Evolutionary conservation across 352 stramenopile genomes (phyloP), one percentile per base, ranked within the genome.

Genomic region (Phytophthora megakarya): DNA sequence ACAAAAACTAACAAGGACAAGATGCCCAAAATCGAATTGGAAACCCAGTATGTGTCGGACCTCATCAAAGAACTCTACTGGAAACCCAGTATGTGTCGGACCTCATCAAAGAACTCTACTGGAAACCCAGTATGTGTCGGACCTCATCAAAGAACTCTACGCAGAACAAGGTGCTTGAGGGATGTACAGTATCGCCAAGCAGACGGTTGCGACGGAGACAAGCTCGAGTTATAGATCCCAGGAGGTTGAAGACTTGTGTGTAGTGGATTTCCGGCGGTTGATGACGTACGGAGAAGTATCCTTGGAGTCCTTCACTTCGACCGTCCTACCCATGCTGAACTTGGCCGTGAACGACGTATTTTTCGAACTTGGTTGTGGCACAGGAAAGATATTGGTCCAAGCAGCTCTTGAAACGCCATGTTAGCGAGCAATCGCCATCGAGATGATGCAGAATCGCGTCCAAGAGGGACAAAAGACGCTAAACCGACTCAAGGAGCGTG

Each of bases 401-500:
- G 80, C 75, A 12, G 75, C 80, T 44, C 67, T 95, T 23, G 75
- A 95, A 61, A 95, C 86, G 18, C 69, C 73, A 12, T 92, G 84
- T 57, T 68, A 65, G 39, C 65, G 78, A n/a, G 62, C 80, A n/a
- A 84, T 86, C 25, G 86, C 84, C 40, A 91, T 95, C 7, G 86
- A 95, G 42, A 79, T 95, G 26, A 95, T 95, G 86, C 73, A 91
- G 57, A 95, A 95, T 63, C 86, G 86, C 38, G 84, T 93, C 12
- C 19, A 67, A 13, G 80, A 89, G 60, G 86, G 86, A 33, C 46
- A 73, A 9, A 75, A 76, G 18, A 84, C 86, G 4, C 56, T 95
- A 26, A 57, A 78, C 4, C 78, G 86, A 3, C 61, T 92, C 6
- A 56, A 78, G 54, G 35, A 63, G 10, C 80, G 69, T 35, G 55